A percentile compares a stretch with the other conserved stretches of the same genome.
phyloP scores from a whole-genome alignment of 352 stramenopile genomes.

The Thalassiosira exigua region DNA sequence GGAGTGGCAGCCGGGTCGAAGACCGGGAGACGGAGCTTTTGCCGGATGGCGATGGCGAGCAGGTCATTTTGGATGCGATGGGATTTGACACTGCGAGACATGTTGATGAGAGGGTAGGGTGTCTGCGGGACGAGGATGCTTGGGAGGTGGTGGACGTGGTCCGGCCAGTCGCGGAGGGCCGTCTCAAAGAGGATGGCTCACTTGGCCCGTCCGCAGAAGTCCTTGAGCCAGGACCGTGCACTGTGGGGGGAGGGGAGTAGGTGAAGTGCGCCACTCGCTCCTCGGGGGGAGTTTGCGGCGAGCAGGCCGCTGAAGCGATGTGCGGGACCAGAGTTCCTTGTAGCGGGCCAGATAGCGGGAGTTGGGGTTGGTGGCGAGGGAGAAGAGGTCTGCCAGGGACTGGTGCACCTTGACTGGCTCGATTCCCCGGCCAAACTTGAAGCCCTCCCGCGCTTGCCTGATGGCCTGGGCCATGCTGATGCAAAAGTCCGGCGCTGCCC shows the following conservation, averaged over 20 bases:
- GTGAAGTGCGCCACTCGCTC: neutral
- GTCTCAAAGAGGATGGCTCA: neutral
- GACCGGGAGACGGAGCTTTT: too few relatives aligned
- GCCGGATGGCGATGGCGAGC: too few relatives aligned
- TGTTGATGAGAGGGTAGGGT: slow-evolving; percentile 25
- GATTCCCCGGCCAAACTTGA: neutral
- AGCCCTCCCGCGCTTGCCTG: neutral
- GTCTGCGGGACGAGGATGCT: slow-evolving; percentile 20
- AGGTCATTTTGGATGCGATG: slow-evolving; percentile 11
- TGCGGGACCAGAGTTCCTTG: neutral
- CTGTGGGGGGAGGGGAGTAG: neutral
- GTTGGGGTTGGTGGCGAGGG: neutral
- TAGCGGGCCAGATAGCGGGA: neutral
- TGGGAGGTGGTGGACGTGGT: neutral
- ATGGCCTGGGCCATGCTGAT: slow-evolving; percentile 16
- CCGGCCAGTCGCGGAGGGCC: neutral
- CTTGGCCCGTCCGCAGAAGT: neutral
- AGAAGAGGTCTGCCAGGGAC: slow-evolving; percentile 8
- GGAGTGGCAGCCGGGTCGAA: too few relatives aligned
- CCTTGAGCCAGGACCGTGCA: neutral
- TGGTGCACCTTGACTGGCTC: neutral
- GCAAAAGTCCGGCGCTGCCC: slow-evolving; percentile 38
- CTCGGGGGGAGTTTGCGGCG: neutral
- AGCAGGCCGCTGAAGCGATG: neutral
- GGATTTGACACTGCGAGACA: neutral